These are phyloP conservation scores for Mycena maculata DNA, from an alignment of 768 basidiomycete species.

Conservation along the genomic window DNA sequence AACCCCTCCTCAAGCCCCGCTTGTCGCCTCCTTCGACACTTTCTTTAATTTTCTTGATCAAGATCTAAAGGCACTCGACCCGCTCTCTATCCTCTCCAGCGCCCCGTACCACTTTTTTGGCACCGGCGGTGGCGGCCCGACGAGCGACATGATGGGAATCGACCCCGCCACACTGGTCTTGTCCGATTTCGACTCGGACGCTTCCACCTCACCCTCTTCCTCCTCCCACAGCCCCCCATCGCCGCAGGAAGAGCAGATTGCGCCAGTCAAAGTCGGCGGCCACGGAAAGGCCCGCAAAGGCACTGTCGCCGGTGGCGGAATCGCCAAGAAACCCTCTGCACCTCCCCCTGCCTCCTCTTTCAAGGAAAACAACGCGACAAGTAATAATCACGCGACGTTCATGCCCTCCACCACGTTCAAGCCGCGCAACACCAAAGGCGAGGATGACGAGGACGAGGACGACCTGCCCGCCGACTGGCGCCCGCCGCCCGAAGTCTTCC, in stretches of 20 bases:
- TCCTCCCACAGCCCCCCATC: background rate
- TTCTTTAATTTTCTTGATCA: slow-evolving; percentile 62
- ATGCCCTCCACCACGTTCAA: slow-evolving; percentile 37
- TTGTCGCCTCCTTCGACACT: slow-evolving; percentile 48
- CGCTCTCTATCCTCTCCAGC: slow-evolving; percentile 39
- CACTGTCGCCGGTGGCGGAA: slow-evolving; percentile 78
- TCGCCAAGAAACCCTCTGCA: slow-evolving; percentile 72
- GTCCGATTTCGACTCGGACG: slow-evolving; percentile 49
- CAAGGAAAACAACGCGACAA: slow-evolving; percentile 57
- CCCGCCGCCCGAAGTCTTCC: slow-evolving; percentile 91
- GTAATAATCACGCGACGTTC: slow-evolving; percentile 41
- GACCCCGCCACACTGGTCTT: slow-evolving; percentile 62
- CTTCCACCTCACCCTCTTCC: slow-evolving; percentile 34
- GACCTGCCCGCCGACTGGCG: slow-evolving; percentile 83
- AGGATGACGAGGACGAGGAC: slow-evolving; percentile 56
- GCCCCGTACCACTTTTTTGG: slow-evolving; percentile 56
- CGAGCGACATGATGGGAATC: slow-evolving; percentile 59
- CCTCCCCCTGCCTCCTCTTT: too few species aligned
- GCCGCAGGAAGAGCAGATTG: slow-evolving; percentile 55
- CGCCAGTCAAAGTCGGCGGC: slow-evolving; percentile 68
- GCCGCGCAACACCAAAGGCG: slow-evolving; percentile 27
- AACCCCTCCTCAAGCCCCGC: slow-evolving; percentile 58
- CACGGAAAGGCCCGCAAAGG: slow-evolving; percentile 73
- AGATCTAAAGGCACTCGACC: slow-evolving; percentile 52
- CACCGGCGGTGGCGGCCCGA: too few species aligned